phyloP scores from a whole-genome alignment of 352 stramenopile species.

The Phytophthora pisi region DNA sequence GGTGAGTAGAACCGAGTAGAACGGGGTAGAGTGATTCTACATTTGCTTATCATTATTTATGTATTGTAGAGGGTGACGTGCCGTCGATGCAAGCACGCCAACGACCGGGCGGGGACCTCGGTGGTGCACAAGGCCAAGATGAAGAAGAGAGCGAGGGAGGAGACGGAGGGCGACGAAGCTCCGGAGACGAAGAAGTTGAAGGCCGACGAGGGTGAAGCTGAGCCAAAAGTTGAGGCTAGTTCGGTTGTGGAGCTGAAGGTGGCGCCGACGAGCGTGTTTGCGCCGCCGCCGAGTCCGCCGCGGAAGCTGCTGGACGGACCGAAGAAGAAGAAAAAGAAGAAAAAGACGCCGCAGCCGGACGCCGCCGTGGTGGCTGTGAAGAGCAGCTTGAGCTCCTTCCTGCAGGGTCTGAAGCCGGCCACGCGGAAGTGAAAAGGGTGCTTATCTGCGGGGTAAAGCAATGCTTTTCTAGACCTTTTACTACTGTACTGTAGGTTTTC shows the following conservation, averaged over 20 bases:
- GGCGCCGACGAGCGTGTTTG: conserved; percentile 52
- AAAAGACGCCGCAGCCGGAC: conserved; percentile 48
- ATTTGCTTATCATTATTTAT: not conserved
- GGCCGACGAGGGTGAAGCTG: conserved; percentile 1
- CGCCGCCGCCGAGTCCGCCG: conserved; percentile 55
- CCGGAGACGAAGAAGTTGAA: conserved; percentile 41
- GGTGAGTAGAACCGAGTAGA: conserved; percentile 22
- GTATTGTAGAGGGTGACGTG: conserved; percentile 52
- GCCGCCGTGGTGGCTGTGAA: conserved; percentile 58
- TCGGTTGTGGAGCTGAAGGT: conserved; percentile 10
- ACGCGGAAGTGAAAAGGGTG: conserved; percentile 36
- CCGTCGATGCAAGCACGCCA: conserved; percentile 59
- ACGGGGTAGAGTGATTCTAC: not conserved
- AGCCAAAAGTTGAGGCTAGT: not conserved
- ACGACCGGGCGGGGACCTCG: conserved; percentile 49
- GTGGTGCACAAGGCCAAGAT: conserved; percentile 53
- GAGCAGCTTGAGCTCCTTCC: conserved; percentile 68
- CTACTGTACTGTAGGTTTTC: no score
- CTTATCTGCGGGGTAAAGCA: conserved; percentile 3
- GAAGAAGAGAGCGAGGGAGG: conserved; percentile 45
- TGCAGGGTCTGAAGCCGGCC: conserved; percentile 51
- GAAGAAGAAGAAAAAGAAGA: conserved; percentile 80
- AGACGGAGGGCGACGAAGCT: not conserved
- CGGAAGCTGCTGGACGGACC: conserved; percentile 72
- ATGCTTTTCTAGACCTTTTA: conserved; percentile 4